Evolutionary conservation across 169 alveolate species (phyloP), one percentile per base, ranked within the genome.

Genomic region (Cryptosporidium ubiquitum): DNA sequence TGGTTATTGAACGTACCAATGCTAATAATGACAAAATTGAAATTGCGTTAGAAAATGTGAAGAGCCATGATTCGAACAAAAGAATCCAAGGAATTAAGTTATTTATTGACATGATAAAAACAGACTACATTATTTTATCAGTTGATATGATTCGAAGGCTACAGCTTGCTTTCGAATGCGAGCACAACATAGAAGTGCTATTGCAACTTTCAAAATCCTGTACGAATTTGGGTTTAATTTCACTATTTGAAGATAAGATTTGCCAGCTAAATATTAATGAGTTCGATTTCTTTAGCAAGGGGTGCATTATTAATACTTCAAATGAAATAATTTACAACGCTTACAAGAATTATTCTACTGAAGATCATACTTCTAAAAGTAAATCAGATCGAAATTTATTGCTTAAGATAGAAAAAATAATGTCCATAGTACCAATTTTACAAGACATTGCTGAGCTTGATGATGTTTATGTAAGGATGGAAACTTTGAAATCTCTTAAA

Each of bases 361-460:
- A 31, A 66, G 20, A n/a, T 37, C 5, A 66, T 33, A 7, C 44
- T 6, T 23, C 23, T 47, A 47, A 47, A 47, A 47, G 35, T 20
- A 23, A n/a, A 55, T 23, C 29, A 55, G 12, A 55, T 55, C 2
- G n/a, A n/a, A 55, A 55, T 7, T 23, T 18, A 26, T 26, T 55
- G n/a, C n/a, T 55, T 26, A 79, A 66, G 0, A 16, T 79, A 40
- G 75, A 79, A 40, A 69, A 31, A 37, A 42, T 79, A 18, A 40
- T 61, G 3, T 20, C 42, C 7, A 9, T 79, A 18, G 5, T 79
- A 14, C 89, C 89, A 20, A 79, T 79, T 37, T n/a, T 79, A 61
- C 89, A 79, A 64, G 89, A 79, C 40, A 79, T 79, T 47, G 89
- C 75, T 29, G 89, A 79, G 44, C 66, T 58, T n/a, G 89, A 79